Conservation (phyloP, 768 basidiomycete species). For the Roridomyces roridus region DNA sequence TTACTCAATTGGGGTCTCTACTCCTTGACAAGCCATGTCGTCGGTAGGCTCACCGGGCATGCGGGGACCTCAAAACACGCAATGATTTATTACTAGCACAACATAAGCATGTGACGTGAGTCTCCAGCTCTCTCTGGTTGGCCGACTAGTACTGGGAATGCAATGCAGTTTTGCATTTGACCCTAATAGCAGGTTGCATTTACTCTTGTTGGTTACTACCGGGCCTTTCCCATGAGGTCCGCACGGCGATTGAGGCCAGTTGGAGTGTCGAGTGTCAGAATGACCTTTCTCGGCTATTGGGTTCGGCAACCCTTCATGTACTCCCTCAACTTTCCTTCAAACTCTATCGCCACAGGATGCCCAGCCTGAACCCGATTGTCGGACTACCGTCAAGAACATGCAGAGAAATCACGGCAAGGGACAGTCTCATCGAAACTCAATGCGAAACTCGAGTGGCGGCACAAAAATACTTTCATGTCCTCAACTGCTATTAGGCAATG, state of each 20-base stretch:
- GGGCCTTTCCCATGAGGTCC: no score
- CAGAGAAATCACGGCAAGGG: no score
- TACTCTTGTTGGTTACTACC: slow-evolving; percentile 49
- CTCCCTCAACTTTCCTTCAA: no score
- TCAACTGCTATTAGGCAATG: slow-evolving; percentile 21
- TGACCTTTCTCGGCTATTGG: no score
- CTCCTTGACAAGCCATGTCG: no score
- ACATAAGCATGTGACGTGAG: slow-evolving; percentile 36
- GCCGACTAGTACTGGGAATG: slow-evolving; percentile 38
- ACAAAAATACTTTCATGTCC: slow-evolving; percentile 31
- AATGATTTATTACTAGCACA: not conserved
- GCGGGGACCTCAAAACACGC: not conserved
- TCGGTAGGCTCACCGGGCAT: slow-evolving; percentile 30
- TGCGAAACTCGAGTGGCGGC: slow-evolving; percentile 42
- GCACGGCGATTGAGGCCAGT: no score
- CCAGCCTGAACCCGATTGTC: no score
- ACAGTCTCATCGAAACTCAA: slow-evolving; percentile 46
- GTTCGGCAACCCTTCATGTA: no score
- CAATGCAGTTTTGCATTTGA: slow-evolving; percentile 29
- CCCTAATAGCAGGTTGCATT: not conserved
- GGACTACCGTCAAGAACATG: slow-evolving; percentile 59
- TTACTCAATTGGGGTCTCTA: no score
- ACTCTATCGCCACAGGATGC: no score
- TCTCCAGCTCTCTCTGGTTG: slow-evolving; percentile 38
- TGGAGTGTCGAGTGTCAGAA: no score